Evolutionary conservation across 345 rosid species (phyloP).

Genomic region (Fremontodendron californicum): DNA sequence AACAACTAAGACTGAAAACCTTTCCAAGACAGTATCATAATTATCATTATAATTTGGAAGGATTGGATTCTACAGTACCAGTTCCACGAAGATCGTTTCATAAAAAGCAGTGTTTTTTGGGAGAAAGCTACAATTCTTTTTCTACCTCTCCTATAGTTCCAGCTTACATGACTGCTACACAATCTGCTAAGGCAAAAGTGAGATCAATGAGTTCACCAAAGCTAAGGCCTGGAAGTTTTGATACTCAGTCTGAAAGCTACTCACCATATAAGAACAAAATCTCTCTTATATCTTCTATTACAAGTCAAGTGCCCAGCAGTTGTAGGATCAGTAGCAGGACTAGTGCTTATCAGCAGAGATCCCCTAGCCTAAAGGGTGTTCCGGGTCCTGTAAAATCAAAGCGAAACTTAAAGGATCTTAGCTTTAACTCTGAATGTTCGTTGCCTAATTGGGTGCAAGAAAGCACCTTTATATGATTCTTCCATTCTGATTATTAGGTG

Average conservation of each 20-base stretch:
- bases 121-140: constrained; percentile 56
- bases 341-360: constrained; percentile 59
- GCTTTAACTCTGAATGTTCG: constrained; percentile 54
- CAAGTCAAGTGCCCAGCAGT: constrained; percentile 44
- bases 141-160: constrained; percentile 44
- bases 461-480: constrained; percentile 33
- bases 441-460: constrained; percentile 40
- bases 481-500: neutral
- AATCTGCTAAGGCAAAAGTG: constrained; percentile 80
- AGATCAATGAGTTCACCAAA: constrained; percentile 77
- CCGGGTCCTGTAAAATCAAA: constrained; percentile 51
- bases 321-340: constrained; percentile 31
- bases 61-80: constrained; percentile 30
- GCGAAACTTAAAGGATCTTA: constrained; percentile 42
- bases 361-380: constrained; percentile 67
- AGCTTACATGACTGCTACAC: constrained; percentile 90
- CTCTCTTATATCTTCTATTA: constrained; percentile 36
- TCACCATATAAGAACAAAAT: constrained; percentile 74
- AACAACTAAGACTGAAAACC: constrained; percentile 41
- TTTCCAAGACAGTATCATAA: constrained; percentile 26
- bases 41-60: constrained; percentile 22
- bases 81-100: constrained; percentile 45
- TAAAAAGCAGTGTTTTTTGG: constrained; percentile 55
- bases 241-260: constrained; percentile 74
- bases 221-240: constrained; percentile 55